Evolutionary conservation across 768 basidiomycete species (phyloP), one percentile per base, ranked within the genome.

Genomic region (Tricholoma hemisulphureum): DNA sequence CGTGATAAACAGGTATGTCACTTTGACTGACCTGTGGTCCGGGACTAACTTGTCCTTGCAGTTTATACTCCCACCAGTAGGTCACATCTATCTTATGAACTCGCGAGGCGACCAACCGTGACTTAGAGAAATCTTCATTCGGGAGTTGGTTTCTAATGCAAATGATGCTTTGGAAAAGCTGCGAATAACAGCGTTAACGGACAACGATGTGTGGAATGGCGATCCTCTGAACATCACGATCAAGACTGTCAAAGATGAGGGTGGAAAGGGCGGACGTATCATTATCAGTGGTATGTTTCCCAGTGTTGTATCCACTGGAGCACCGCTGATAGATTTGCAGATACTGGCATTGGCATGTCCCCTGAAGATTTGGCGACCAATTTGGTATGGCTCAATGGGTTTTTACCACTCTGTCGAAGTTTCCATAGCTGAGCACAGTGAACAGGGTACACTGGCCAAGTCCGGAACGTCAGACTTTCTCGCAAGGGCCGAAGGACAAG

Each of bases 261-360:
- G 86, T 56, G 89, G 87, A 6, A 76, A 78, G 26, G 80, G 84
- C 16, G 93, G 91, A 5, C 80, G 85, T 46, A 75, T 96, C 28
- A 73, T 94, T 58, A 89, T 96, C 53, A 75, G 86, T 55, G 91
- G 90, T 88, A 66, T 23, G 79, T 56, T 53, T 14, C 46, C 16
- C 0, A 18, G n/a, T 16, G 16, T 59, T 18, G 32, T 6, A 10
- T 31, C n/a, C 16, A 16, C 46, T 1, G 51, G 35, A 18, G 48
- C 37, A 50, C 34, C 53, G 39, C 59, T 62, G 37, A 56, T 28
- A 16, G 24, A 21, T 48, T 26, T 41, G 24, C 64, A 91, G 96
- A 99, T 67, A 94, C 92, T 28, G 97, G 97, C 59, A 94, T 98
- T 67, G 97, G 97, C 29, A 98, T 98, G 97, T 87, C 83, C n/a